Conservation (phyloP, 805 yeast species). For the Saturnispora dispora region DNA sequence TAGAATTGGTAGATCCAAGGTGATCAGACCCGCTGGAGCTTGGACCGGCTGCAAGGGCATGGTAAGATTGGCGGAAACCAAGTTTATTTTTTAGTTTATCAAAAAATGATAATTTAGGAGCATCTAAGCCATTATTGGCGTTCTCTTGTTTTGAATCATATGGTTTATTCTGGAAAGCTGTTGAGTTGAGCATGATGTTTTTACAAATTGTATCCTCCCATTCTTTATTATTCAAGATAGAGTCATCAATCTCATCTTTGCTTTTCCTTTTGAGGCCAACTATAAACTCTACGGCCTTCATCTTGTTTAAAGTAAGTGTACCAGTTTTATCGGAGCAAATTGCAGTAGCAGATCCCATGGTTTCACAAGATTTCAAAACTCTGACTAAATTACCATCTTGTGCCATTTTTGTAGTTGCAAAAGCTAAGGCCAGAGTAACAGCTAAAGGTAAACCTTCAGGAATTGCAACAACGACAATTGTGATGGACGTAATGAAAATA, state of each 20-base stretch:
- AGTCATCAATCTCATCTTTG: constrained; percentile 34
- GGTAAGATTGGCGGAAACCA: not conserved
- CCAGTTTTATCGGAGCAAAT: constrained; percentile 97
- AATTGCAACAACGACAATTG: constrained; percentile 95
- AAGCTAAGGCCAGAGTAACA: constrained; percentile 91
- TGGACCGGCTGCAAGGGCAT: not conserved
- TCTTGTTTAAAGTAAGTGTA: constrained; percentile 85
- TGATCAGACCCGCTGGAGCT: not conserved
- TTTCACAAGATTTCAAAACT: constrained; percentile 87
- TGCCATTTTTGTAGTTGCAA: constrained; percentile 97
- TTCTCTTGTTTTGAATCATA: constrained; percentile 16
- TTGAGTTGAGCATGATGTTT: constrained; percentile 71
- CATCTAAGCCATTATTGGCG: not conserved
- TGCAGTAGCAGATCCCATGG: constrained; percentile 98
- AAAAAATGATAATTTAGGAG: not conserved
- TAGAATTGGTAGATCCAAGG: not conserved
- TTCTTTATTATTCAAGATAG: constrained; percentile 2
- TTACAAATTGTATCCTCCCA: constrained; percentile 30
- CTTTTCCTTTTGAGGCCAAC: constrained; percentile 47
- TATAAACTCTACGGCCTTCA: constrained; percentile 80
- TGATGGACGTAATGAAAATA: constrained; percentile 82
- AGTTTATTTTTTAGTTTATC: constrained; percentile 7
- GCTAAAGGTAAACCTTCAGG: constrained; percentile 99
- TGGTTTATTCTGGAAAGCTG: constrained; percentile 69
- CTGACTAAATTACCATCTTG: constrained; percentile 94